A percentile compares a stretch with the other conserved stretches of the same genome.
These are phyloP conservation scores for Mycena epipterygia DNA, from an alignment of 768 basidiomycete species.

Conservation along the genomic window DNA sequence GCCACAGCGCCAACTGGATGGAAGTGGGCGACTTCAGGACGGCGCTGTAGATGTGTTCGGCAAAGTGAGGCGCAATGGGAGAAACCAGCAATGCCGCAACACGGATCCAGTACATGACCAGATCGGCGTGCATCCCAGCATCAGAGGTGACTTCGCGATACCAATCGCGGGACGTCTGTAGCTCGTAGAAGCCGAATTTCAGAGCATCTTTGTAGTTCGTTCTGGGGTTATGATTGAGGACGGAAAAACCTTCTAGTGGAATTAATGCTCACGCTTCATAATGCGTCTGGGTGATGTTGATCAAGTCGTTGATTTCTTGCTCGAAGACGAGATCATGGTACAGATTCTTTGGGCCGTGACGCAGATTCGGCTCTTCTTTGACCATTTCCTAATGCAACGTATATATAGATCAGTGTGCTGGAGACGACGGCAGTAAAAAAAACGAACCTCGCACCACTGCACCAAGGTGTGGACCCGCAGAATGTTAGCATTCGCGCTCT, in stretches of 20 bases:
- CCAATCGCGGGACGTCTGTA: conserved; percentile 93
- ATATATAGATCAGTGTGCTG: conserved; percentile 10
- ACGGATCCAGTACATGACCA: conserved; percentile 89
- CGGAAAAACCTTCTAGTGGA: background rate
- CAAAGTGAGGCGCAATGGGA: conserved; percentile 94
- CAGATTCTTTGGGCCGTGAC: conserved; percentile 76
- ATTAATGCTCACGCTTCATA: conserved; percentile 79
- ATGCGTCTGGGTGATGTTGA: conserved; percentile 83
- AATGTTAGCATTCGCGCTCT: conserved; percentile 97
- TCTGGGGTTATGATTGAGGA: conserved; percentile 55
- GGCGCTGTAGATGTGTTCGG: conserved; percentile 89
- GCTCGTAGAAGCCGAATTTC: conserved; percentile 96
- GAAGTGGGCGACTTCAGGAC: conserved; percentile 82
- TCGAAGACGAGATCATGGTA: conserved; percentile 94
- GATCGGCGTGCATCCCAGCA: conserved; percentile 91
- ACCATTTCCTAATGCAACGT: conserved; percentile 77
- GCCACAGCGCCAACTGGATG: conserved; percentile 89
- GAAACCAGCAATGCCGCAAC: conserved; percentile 83
- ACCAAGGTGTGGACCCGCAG: conserved; percentile 91
- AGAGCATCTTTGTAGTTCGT: conserved; percentile 96
- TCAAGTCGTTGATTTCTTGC: conserved; percentile 89
- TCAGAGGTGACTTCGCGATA: conserved; percentile 94
- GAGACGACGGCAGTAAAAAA: background rate
- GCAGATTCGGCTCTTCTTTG: conserved; percentile 76
- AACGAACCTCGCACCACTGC: conserved; percentile 89